These are phyloP conservation scores for Trichoderma polysporum DNA, from an alignment of 2,329 filamentous ascomycete genomes.

Conservation along the genomic window DNA sequence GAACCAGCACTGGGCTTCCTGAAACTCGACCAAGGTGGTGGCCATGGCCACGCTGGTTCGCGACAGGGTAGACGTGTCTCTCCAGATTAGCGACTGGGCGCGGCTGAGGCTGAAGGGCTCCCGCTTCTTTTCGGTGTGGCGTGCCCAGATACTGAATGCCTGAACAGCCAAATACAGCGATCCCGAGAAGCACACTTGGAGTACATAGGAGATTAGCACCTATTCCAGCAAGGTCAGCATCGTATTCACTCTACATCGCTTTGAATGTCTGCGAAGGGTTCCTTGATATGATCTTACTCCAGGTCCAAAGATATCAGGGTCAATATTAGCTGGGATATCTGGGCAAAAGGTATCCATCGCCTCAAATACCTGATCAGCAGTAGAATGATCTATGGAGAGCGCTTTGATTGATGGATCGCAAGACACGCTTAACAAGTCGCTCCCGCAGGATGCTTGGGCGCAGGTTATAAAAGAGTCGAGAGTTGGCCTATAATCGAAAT, in stretches of 20 bases:
- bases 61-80: conserved; percentile 37
- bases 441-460: conserved; percentile 37
- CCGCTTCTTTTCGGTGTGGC: conserved; percentile 31
- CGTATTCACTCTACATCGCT: background rate
- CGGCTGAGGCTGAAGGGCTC: conserved; percentile 33
- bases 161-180: conserved; percentile 37
- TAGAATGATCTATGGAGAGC: conserved; percentile 30
- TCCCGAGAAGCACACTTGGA: conserved; percentile 39
- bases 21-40: conserved; percentile 42
- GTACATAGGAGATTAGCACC: conserved; percentile 41
- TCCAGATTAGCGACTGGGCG: conserved; percentile 40
- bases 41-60: conserved; percentile 42
- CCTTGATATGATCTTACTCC: conserved; percentile 32
- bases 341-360: conserved; percentile 40
- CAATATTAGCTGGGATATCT: conserved; percentile 38
- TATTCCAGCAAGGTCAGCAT: conserved; percentile 21
- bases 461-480: conserved; percentile 36
- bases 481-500: conserved; percentile 34
- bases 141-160: conserved; percentile 38
- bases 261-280: background rate
- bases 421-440: conserved; percentile 35
- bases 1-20: conserved; percentile 42
- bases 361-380: conserved; percentile 33
- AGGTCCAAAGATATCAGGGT: conserved; percentile 42
- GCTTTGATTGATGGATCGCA: conserved; percentile 33